These are phyloP conservation scores for Leccinum obscurum DNA, from an alignment of 768 basidiomycete species.

Conservation along the genomic window DNA sequence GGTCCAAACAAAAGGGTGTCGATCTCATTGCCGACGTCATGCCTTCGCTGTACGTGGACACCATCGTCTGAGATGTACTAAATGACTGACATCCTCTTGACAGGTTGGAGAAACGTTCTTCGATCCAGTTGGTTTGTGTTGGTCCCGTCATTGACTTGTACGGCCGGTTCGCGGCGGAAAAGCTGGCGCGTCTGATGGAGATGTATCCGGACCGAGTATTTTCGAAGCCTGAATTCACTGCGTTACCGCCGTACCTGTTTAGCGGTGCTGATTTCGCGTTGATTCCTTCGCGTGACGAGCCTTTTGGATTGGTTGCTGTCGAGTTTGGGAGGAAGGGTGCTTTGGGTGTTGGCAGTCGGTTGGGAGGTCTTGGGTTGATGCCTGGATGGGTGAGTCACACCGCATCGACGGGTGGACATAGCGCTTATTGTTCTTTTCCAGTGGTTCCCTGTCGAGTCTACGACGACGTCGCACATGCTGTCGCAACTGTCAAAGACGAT, in stretches of 20 bases:
- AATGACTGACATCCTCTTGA: neutral
- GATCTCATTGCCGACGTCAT: constrained; percentile 96
- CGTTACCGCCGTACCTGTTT: constrained; percentile 89
- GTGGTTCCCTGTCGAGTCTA: constrained; percentile 99
- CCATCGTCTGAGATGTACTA: too few species aligned
- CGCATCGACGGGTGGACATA: neutral
- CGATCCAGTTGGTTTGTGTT: constrained; percentile 84
- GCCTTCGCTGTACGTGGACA: constrained; percentile 69
- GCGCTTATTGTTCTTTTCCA: constrained; percentile 29
- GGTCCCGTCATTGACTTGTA: constrained; percentile 96
- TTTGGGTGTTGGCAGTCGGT: constrained; percentile 89
- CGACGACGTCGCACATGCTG: constrained; percentile 89
- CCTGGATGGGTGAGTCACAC: constrained; percentile 84
- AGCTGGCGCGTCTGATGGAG: constrained; percentile 90
- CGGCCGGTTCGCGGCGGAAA: constrained; percentile 94
- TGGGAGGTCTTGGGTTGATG: constrained; percentile 95
- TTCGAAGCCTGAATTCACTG: constrained; percentile 97
- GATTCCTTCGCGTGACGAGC: constrained; percentile 95
- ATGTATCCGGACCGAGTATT: constrained; percentile 91
- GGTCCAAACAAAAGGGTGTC: constrained; percentile 99
- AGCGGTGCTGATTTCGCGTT: constrained; percentile 94
- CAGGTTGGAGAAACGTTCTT: constrained; percentile 82
- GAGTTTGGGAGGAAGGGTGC: constrained; percentile 97
- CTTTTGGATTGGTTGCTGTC: constrained; percentile 93
- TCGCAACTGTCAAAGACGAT: constrained; percentile 94